Conservation (phyloP, 2,329 filamentous ascomycete species). For the Metarhizium sp. region DNA sequence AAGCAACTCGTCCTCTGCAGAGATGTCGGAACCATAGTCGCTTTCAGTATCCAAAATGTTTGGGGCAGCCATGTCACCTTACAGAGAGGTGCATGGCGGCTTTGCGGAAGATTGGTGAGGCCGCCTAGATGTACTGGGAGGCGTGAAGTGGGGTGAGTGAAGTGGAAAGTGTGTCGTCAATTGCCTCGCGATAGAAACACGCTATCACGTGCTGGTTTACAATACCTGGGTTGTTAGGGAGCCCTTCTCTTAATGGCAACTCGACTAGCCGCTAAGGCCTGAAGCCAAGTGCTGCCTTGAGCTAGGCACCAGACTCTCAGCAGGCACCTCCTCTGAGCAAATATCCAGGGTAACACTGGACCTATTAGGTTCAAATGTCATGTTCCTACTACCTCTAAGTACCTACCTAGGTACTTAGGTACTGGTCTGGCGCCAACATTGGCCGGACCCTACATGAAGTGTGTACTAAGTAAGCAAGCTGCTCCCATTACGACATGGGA, state of each 20-base stretch:
- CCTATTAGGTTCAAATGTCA: too few species aligned
- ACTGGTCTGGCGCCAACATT: too few species aligned
- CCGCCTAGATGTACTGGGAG: background rate
- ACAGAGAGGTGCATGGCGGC: background rate
- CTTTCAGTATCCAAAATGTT: slow-evolving; percentile 17
- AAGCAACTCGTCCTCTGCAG: slow-evolving; percentile 35
- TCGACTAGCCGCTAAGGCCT: too few species aligned
- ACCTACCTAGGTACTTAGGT: background rate
- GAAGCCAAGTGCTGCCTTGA: too few species aligned
- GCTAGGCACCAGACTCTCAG: too few species aligned
- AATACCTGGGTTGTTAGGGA: background rate
- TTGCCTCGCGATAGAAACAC: background rate
- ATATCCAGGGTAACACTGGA: too few species aligned
- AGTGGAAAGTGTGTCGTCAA: background rate
- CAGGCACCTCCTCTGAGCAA: too few species aligned
- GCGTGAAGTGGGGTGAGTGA: background rate
- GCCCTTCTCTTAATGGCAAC: background rate
- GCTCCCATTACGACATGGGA: too few species aligned
- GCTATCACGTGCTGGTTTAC: background rate
- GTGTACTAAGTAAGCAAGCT: too few species aligned
- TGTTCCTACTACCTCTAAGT: background rate
- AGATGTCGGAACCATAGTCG: slow-evolving; percentile 38
- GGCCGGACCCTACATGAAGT: too few species aligned
- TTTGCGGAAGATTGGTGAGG: background rate
- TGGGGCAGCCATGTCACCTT: slow-evolving; percentile 3